Percentiles rank a stretch among this genome's conserved stretches.
Evolutionary conservation across 2,329 filamentous ascomycete genomes (phyloP).

Genomic region (Colletotrichum scovillei): DNA sequence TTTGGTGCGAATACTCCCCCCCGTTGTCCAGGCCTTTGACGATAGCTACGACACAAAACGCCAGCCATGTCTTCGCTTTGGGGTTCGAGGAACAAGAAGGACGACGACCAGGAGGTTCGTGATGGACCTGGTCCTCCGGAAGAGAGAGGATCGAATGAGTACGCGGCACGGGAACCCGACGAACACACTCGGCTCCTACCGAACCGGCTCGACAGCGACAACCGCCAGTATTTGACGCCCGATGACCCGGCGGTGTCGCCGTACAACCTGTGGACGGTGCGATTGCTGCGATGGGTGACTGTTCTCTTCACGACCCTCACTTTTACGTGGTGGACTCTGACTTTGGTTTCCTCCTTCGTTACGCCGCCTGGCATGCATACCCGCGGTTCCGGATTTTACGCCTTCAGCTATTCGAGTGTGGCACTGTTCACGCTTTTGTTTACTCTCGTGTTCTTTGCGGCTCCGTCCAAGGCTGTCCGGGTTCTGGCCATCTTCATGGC

Average conservation of each 20-base stretch:
- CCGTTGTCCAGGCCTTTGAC: background rate
- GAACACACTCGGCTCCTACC: constrained; percentile 76
- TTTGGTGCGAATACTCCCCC: background rate
- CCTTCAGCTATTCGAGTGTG: constrained; percentile 85
- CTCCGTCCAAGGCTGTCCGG: constrained; percentile 83
- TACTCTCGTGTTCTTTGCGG: constrained; percentile 86
- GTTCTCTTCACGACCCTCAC: constrained; percentile 79
- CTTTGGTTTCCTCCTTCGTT: constrained; percentile 91
- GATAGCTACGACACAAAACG: background rate
- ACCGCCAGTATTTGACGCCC: constrained; percentile 46
- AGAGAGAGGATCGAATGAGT: constrained; percentile 20
- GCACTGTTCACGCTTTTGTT: constrained; percentile 81
- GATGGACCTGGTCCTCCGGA: constrained; percentile 40
- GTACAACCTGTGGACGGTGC: constrained; percentile 94
- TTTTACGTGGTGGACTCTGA: constrained; percentile 91
- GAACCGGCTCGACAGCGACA: constrained; percentile 67
- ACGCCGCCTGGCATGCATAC: constrained; percentile 88
- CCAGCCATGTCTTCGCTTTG: constrained; percentile 27
- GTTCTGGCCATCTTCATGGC: constrained; percentile 77
- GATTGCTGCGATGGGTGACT: constrained; percentile 81
- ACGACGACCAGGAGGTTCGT: constrained; percentile 41
- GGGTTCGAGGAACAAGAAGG: constrained; percentile 33
- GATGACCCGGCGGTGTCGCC: constrained; percentile 75
- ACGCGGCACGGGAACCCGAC: constrained; percentile 46
- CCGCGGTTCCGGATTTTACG: constrained; percentile 91